Base-by-base conservation (phyloP, 2,329 filamentous ascomycete genomes). In the Herpotrichia juniperi region DNA sequence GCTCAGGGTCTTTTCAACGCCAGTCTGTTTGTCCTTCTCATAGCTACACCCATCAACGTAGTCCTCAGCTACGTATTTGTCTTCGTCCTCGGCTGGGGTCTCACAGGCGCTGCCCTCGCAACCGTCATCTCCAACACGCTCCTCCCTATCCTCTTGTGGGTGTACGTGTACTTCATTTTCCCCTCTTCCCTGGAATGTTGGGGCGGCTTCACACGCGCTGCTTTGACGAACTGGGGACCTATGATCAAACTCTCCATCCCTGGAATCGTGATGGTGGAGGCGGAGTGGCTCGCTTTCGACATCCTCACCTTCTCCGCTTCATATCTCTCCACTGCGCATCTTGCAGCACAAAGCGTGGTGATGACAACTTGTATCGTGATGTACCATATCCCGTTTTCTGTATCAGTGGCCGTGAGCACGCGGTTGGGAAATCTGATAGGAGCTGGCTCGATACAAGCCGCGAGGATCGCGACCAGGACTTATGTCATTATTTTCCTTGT, bases 211-310 rank as follows among this genome's bases (percentile, higher is more conserved):
- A 86, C 84, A 4, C 79, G 74, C 59, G 82, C 83, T 24, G 87
- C 88, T 0, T 81, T 91, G 52, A 76, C 78, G 17, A 91, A 93
- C 64, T 94, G 90, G 90, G 81, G 83, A 0, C 87, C 88, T 9
- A 96, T 96, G 93, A 83, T 96, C 59, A 85, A 85, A 42, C 85
- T 97, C n/a, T 91, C 93, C 1, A 77, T 97, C 16, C 93, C 93
- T 0, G 93, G 93, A 4, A 88, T 97, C 73, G 79, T 96, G 57
- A 97, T 97, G 93, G 88, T 97, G 2, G 88, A 96, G 72, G 93
- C 93, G 4, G 70, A 73, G 50, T 73, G 70, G 67, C 60, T 73
- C 0, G 69, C 69, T 10, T 73, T 71, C 42, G 71, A 74, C 34
- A 72, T 74, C 48, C 64, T 74, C 21, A 96, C 92, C 0, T 82